phyloP scores from a whole-genome alignment of 345 rosid genomes.

The Boechera divaricarpa region DNA sequence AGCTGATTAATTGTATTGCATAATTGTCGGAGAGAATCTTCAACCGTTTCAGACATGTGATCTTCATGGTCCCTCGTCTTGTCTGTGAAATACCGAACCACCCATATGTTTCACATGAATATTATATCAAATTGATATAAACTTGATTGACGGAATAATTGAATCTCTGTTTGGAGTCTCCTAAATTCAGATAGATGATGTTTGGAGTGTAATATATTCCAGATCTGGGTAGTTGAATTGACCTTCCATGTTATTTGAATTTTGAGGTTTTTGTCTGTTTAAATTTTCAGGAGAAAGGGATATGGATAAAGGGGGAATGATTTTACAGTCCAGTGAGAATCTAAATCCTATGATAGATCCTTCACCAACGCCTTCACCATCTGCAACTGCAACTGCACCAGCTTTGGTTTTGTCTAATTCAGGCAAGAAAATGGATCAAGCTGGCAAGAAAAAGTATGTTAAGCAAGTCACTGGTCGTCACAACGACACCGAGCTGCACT shows the following conservation, averaged over 20 bases:
- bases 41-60: constrained; percentile 33
- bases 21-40: constrained; percentile 36
- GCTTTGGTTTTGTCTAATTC: constrained; percentile 82
- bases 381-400: constrained; percentile 71
- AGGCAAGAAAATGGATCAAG: constrained; percentile 91
- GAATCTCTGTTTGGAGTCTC: background rate
- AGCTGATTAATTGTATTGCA: constrained; percentile 37
- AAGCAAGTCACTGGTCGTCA: constrained; percentile 94
- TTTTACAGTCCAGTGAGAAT: constrained; percentile 46
- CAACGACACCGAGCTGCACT: constrained; percentile 86
- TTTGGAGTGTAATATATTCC: background rate
- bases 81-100: constrained; percentile 38
- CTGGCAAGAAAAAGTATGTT: constrained; percentile 87
- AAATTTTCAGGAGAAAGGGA: constrained; percentile 58
- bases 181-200: constrained; percentile 9
- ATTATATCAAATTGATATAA: constrained; percentile 22
- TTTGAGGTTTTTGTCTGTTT: constrained; percentile 12
- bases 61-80: constrained; percentile 40
- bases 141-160: constrained; percentile 25
- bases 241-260: constrained; percentile 10
- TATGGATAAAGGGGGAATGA: constrained; percentile 64
- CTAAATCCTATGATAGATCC: constrained; percentile 53
- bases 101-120: constrained; percentile 33
- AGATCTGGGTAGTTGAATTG: constrained; percentile 32
- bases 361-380: constrained; percentile 6